phyloP scores from a whole-genome alignment of 768 basidiomycete genomes.

The Boletus rex-veris region DNA sequence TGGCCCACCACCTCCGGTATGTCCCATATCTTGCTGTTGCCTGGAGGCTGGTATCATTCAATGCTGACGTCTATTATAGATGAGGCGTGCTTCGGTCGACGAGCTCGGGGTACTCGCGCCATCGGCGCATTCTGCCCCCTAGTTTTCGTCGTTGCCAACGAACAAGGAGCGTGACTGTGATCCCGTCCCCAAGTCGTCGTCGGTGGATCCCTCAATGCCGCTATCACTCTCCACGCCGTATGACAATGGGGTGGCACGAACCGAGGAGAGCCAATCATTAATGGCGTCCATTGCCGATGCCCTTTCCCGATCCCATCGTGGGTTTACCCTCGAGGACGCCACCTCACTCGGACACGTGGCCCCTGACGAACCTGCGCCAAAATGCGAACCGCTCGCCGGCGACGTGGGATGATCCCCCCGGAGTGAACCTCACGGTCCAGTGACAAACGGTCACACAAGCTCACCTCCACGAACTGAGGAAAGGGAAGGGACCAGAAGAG shows the following conservation, averaged over 20 bases:
- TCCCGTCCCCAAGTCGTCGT: slow-evolving; percentile 16
- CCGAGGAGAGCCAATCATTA: slow-evolving; percentile 31
- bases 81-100: slow-evolving; percentile 22
- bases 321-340: slow-evolving; percentile 24
- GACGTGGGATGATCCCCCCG: neutral
- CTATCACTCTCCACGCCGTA: slow-evolving; percentile 6
- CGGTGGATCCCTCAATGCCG: neutral
- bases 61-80: slow-evolving; percentile 5
- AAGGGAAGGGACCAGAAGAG: slow-evolving; percentile 21
- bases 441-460: slow-evolving; percentile 13
- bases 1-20: slow-evolving; percentile 15
- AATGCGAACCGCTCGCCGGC: slow-evolving; percentile 31
- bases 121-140: slow-evolving; percentile 10
- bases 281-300: slow-evolving; percentile 40
- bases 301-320: slow-evolving; percentile 26
- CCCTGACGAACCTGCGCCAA: slow-evolving; percentile 31
- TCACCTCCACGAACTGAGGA: slow-evolving; percentile 8
- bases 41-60: slow-evolving; percentile 13
- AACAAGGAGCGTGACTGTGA: slow-evolving; percentile 41
- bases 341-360: slow-evolving; percentile 14
- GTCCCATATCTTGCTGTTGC: slow-evolving; percentile 17
- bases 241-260: slow-evolving; percentile 5
- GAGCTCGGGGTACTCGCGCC: slow-evolving; percentile 24
- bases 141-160: slow-evolving; percentile 66
- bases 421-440: slow-evolving; percentile 20